Base-by-base conservation (phyloP, 495 filamentous ascomycete genomes). In the Parmelia sp. region DNA sequence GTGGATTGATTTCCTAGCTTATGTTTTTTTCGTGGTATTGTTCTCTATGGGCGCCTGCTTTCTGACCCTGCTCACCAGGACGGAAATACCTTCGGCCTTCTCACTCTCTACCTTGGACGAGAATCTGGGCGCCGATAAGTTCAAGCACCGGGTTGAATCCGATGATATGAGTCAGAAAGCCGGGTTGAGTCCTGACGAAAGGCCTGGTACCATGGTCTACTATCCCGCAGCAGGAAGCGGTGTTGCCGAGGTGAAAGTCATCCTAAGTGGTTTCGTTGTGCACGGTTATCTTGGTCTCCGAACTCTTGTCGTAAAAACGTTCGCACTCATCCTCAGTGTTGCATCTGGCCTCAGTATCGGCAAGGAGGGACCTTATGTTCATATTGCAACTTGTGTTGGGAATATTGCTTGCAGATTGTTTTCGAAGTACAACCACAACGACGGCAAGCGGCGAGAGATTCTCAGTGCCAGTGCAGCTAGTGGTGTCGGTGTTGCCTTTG, bases 281-380 rank as follows among this genome's bases (percentile, higher is more conserved):
- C 94, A 98, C 78, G 92, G 94, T 1, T 98, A 96, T 74, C 80
- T 98, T 45, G 94, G 94, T 62, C 74, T 95, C 47, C 92, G 87
- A 74, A 98, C 94, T 1, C 82, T 98, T 33, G 75, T 93, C 15
- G 81, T 96, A 69, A 98, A 98, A 75, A 91, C 90, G 0, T 72
- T 90, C 51, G 91, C 85, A 21, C 77, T 98, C 40, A 83, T 97
- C 53, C 80, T 97, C 65, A 94, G 90, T 72, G 91, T 98, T 40
- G 86, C 91, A 4, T 97, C 94, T 23, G 94, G 94, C 6, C 75
- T 98, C 47, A 96, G 91, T 71, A 77, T 98, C 44, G 94, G 94
- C 15, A 98, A 98, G 74, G 94, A 98, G 77, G 94, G 94, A 1
- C 94, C 94, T 4, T 97, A 94, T 74, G 94, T 98, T 31, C 94